Base-by-base conservation (phyloP, 108 stramenopile species). In the Conticribra weissflogii region DNA sequence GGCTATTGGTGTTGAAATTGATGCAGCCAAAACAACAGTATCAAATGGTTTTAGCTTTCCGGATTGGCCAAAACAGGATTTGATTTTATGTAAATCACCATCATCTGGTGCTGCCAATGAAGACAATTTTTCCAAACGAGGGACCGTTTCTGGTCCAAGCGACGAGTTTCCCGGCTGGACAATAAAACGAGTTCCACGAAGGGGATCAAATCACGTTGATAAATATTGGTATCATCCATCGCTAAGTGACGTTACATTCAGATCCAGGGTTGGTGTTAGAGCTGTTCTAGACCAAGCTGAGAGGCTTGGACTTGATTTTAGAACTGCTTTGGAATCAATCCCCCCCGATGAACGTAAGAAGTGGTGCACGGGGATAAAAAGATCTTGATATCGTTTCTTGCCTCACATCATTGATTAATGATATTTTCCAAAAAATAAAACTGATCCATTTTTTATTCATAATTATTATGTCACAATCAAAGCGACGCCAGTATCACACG, bases 161-260 rank as follows among this genome's bases (percentile, higher is more conserved):
- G 8, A 41, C 3, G 28, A 67, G 2, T 68, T 61, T 25, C 59
- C 44, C 54, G 74, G 74, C 25, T 76, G 74, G 74, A 61, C 34
- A 24, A 18, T 66, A 27, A 9, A 45, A 32, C 8, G 9, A 54
- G 47, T 76, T 68, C 45, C 31, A 34, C 57, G 74, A 22, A 7
- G 2, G 7, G 48, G 21, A 1, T 23, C 56, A 1, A n/a, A 53
- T 50, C 58, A 52, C 31, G 41, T 61, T 2, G 74, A 76, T 19
- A 45, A 14, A 15, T 54, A 62, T 54, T 76, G 66, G 66, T 54
- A 18, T 27, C 47, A 54, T 25, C 66, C 66, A n/a, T 59, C 24
- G 12, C 66, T 66, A 33, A 23, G 12, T 9, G 51, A 56, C 24
- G 44, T 68, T 16, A 33, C 34, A 17, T 18, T 76, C 2, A 60